Evolutionary conservation across 495 filamentous ascomycete species (phyloP).

Genomic region (Venustampulla echinocandica): DNA sequence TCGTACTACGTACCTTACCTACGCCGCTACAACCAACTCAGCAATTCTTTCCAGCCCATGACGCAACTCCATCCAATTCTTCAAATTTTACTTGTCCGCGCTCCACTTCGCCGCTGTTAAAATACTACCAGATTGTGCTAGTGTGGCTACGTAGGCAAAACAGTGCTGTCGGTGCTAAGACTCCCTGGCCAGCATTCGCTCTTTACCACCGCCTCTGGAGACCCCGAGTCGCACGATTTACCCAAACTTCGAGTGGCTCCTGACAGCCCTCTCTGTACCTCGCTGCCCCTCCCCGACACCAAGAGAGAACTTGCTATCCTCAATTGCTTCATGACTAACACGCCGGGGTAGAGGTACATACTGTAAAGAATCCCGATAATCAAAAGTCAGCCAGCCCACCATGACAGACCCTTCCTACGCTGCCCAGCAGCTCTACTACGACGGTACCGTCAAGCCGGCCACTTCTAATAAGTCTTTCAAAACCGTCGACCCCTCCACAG

Average conservation of each 20-base stretch:
- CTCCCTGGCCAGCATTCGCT: not conserved
- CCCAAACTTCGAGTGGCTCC: not conserved
- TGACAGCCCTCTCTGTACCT: no score
- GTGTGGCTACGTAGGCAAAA: no score
- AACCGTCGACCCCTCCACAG: constrained; percentile 59
- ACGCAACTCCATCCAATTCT: not conserved
- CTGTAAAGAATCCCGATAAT: not conserved
- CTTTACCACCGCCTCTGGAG: constrained; percentile 8
- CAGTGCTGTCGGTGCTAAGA: not conserved
- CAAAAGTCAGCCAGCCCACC: constrained; percentile 13
- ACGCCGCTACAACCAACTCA: not conserved
- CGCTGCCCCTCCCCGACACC: no score
- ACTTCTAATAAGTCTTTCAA: constrained; percentile 54
- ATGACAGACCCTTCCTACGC: constrained; percentile 41
- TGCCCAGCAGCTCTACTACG: constrained; percentile 57
- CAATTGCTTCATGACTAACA: constrained; percentile 11
- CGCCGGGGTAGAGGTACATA: not conserved
- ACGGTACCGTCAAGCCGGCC: constrained; percentile 50
- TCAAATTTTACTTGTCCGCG: not conserved
- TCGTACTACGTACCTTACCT: no score
- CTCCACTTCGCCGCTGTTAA: not conserved
- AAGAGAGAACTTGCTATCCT: not conserved
- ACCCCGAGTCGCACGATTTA: not conserved
- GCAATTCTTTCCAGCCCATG: not conserved
- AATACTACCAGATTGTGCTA: no score